Conservation (phyloP, 148 eudicot species). For the Fagopyrum tataricum region DNA sequence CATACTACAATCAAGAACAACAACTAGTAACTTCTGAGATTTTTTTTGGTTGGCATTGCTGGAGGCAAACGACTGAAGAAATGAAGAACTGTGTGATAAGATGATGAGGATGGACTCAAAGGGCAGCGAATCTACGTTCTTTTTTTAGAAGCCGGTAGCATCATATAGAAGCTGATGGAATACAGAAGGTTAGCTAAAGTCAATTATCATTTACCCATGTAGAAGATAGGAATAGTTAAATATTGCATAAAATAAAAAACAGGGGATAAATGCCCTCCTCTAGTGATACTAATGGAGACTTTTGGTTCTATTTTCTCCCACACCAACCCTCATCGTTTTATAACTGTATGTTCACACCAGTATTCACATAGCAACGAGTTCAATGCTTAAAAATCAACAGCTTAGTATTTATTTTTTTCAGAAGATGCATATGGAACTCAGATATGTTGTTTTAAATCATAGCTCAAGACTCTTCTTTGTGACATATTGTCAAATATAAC, state of each 20-base stretch:
- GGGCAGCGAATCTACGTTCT: constrained; percentile 76
- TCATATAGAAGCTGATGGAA: constrained; percentile 63
- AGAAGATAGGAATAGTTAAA: background rate
- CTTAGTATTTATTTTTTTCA: background rate
- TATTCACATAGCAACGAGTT: background rate
- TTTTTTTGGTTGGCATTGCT: no score
- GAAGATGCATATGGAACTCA: background rate
- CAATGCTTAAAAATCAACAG: background rate
- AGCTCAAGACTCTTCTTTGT: constrained; percentile 29
- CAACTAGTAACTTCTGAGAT: no score
- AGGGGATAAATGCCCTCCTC: no score
- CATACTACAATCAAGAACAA: no score
- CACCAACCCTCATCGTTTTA: background rate
- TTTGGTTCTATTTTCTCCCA: background rate
- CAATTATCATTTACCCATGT: background rate
- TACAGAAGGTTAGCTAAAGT: background rate
- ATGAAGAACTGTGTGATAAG: constrained; percentile 35
- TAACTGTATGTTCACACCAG: background rate
- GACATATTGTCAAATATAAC: constrained; percentile 2
- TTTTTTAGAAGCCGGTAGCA: constrained; percentile 67
- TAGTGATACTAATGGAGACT: no score
- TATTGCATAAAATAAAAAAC: no score
- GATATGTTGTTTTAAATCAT: background rate
- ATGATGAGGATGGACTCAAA: constrained; percentile 54
- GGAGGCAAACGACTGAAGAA: constrained; percentile 55